These are phyloP conservation scores for Hammondia hammondi DNA, from an alignment of 169 alveolate genomes.

Conservation along the genomic window DNA sequence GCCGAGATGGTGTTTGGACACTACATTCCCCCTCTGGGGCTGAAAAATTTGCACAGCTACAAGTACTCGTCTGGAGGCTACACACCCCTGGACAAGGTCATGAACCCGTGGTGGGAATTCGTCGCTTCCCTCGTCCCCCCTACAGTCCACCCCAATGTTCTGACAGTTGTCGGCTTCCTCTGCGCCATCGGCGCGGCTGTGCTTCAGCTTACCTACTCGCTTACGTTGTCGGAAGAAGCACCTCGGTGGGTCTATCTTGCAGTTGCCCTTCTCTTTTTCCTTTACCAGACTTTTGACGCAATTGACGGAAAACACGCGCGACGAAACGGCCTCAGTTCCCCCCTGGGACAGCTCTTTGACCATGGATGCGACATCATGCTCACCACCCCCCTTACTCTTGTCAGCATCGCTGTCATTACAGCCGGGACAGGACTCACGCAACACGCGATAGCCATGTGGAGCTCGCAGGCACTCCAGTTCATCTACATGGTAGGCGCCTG, in stretches of 20 bases:
- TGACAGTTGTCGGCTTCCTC: conserved; percentile 53
- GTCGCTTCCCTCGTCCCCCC: conserved; percentile 51
- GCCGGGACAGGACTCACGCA: conserved; percentile 60
- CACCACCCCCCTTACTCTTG: conserved; percentile 68
- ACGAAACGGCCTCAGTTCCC: conserved; percentile 82
- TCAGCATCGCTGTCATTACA: conserved; percentile 58
- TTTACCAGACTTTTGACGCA: conserved; percentile 87
- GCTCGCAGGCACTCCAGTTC: conserved; percentile 61
- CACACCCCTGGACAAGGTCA: conserved; percentile 55
- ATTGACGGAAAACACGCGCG: conserved; percentile 93
- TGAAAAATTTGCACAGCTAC: conserved; percentile 54
- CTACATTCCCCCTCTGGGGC: conserved; percentile 59
- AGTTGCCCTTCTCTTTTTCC: conserved; percentile 53
- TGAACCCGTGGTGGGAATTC: conserved; percentile 68
- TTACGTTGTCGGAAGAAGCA: conserved; percentile 46
- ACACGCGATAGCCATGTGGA: conserved; percentile 38
- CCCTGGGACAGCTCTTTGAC: conserved; percentile 90
- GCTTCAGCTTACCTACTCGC: conserved; percentile 45
- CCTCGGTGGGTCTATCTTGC: conserved; percentile 64
- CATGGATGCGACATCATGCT: conserved; percentile 90
- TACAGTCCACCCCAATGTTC: conserved; percentile 54
- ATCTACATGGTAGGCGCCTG: conserved; percentile 54
- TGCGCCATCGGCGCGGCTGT: conserved; percentile 34
- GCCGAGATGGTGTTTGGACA: conserved; percentile 53
- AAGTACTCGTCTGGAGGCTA: conserved; percentile 56